Conservation (phyloP, 129 eudicot genomes). For the Ambrosia artemisiifolia region DNA sequence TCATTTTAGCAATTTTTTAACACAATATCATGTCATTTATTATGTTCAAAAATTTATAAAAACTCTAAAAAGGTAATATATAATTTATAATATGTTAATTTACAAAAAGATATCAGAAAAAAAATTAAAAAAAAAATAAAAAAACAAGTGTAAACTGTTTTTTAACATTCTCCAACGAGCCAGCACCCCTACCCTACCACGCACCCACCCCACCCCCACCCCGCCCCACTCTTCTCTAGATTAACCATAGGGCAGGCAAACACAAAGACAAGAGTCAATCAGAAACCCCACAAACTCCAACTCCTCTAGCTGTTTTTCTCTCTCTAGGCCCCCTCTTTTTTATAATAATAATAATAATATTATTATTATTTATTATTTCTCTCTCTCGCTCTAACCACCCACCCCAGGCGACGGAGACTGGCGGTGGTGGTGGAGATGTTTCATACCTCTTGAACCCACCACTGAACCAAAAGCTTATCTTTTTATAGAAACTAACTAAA, state of each 20-base stretch:
- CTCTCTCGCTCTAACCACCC: constrained; percentile 22
- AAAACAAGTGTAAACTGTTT: constrained; percentile 11
- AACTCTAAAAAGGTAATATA: not conserved
- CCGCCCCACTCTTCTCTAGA: constrained; percentile 17
- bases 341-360: too few relatives aligned
- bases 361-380: constrained; percentile 4
- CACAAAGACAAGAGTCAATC: constrained; percentile 54
- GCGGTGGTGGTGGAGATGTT: constrained; percentile 41
- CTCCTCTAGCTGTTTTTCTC: constrained; percentile 41
- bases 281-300: constrained; percentile 53
- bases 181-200: not conserved
- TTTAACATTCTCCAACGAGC: constrained; percentile 26
- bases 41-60: not conserved
- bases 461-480: constrained; percentile 22
- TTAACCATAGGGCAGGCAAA: constrained; percentile 22
- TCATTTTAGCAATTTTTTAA: not conserved
- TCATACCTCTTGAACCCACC: constrained; percentile 57
- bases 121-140: not conserved
- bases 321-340: constrained; percentile 35
- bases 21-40: not conserved
- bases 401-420: constrained; percentile 29
- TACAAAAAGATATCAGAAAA: not conserved
- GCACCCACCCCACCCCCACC: not conserved
- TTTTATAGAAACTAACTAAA: constrained; percentile 17
- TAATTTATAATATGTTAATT: not conserved